Base-by-base conservation (phyloP, 2,329 filamentous ascomycete species). In the Scedosporium minutisporum region DNA sequence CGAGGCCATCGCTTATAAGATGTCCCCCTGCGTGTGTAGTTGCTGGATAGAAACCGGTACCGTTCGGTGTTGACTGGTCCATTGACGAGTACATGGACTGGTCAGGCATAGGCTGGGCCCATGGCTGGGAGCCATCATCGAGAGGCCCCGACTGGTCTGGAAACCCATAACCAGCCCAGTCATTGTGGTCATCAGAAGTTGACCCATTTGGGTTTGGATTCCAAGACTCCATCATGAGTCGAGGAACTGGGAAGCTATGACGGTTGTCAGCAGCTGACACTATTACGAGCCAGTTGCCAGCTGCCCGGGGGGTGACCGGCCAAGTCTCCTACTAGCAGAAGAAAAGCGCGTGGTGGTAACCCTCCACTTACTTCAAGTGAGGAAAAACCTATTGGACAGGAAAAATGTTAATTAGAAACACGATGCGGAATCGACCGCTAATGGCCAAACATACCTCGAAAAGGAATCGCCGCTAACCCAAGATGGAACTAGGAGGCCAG, bases 211-310 rank as follows among this genome's bases (percentile, higher is more conserved):
- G 74, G 67, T 72, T 70, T 63, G 71, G 67, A 63, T 69, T 70
- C 75, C 75, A 77, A 64, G 75, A 74, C 72, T 77, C 75, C 75
- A 77, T 77, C 65, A 69, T 71, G 69, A 51, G 23, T n/a, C 10
- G 2, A 7, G 23, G 38, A 29, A 6, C 16, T 7, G 38, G 38
- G 6, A 59, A 21, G 6, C 5, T 12, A 21, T 18, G 27, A n/a
- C 55, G 38, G 55, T 2, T 58, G 55, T 38, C 55, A 58, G 55
- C 23, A 58, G 55, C 55, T 33, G 27, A 3, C 18, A 21, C 16
- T 29, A 16, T 14, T 1, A 25, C 9, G 48, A 46, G 44, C 44
- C 18, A n/a, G 44, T n/a, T 46, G 44, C 5, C 18, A 21, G 14
- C 6, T n/a, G 18, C 9, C 3, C 18, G 44, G 10, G 10, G 18